Evolutionary conservation across 75 land plant genomes (phyloP).

Genomic region (Chamaecyparis obtusa): DNA sequence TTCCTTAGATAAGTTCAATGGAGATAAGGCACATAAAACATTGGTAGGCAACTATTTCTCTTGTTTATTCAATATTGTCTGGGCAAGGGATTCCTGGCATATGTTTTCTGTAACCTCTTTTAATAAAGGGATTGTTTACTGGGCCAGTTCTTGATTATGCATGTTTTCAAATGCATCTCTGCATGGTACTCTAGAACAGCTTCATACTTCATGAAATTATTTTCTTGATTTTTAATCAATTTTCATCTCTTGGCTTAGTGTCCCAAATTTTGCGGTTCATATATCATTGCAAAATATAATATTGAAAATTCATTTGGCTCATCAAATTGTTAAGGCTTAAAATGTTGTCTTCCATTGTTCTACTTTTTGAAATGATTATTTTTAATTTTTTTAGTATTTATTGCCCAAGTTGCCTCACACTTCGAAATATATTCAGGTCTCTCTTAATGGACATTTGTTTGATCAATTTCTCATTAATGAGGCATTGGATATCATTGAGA

Average conservation of each 20-base stretch:
- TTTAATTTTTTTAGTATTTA: not conserved
- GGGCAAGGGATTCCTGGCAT: not conserved
- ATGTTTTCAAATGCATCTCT: not conserved
- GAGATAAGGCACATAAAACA: conserved; percentile 2
- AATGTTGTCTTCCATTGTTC: not conserved
- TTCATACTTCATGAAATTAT: not conserved
- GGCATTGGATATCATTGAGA: conserved; percentile 95
- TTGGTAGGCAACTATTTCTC: not conserved
- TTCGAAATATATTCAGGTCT: conserved; percentile 46
- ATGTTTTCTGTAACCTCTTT: not conserved
- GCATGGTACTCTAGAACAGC: not conserved
- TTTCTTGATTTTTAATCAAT: not conserved
- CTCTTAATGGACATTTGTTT: conserved; percentile 95
- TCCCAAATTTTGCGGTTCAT: not conserved
- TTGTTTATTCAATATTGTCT: not conserved
- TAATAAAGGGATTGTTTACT: not conserved
- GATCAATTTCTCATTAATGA: conserved; percentile 93
- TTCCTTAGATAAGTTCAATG: not conserved
- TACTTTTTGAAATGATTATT: not conserved
- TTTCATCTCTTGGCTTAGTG: not conserved
- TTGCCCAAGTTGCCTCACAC: conserved; percentile 10
- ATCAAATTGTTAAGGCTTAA: not conserved
- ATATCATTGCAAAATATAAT: not conserved
- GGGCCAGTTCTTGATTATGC: not conserved
- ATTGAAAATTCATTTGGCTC: not conserved